These are phyloP conservation scores for Stereocaulon alpinum DNA, from an alignment of 495 filamentous ascomycete species.

Conservation along the genomic window DNA sequence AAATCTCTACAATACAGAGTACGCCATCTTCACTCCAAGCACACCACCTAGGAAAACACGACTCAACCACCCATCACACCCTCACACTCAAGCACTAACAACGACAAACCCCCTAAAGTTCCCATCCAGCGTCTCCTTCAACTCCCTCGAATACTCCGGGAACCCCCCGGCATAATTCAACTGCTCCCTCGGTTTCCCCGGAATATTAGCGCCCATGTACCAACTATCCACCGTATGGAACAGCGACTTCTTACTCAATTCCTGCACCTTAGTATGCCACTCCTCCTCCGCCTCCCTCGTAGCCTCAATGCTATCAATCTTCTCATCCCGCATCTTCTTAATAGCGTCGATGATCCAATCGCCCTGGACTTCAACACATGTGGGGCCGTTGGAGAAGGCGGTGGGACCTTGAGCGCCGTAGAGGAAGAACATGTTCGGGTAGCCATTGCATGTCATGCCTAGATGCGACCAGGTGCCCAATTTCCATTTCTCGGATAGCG, in stretches of 20 bases:
- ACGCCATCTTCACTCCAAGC: no score
- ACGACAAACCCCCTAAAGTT: slow-evolving; percentile 28
- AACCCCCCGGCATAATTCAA: slow-evolving; percentile 31
- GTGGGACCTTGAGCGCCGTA: slow-evolving; percentile 44
- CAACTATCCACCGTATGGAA: slow-evolving; percentile 34
- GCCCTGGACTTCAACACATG: slow-evolving; percentile 38
- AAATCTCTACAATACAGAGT: no score
- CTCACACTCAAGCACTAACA: slow-evolving; percentile 16
- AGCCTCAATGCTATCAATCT: slow-evolving; percentile 34
- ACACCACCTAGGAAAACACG: no score
- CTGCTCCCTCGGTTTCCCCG: slow-evolving; percentile 36
- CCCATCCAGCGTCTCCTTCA: slow-evolving; percentile 17
- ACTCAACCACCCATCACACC: no score
- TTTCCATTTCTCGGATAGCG: slow-evolving; percentile 39
- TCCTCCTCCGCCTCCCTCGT: slow-evolving; percentile 35
- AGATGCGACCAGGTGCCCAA: slow-evolving; percentile 37
- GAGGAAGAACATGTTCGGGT: slow-evolving; percentile 46
- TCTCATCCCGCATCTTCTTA: slow-evolving; percentile 30
- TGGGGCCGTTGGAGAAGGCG: slow-evolving; percentile 40
- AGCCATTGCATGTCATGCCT: slow-evolving; percentile 37
- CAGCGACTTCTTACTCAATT: slow-evolving; percentile 35
- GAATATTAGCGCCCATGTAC: slow-evolving; percentile 36
- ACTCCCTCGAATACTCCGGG: slow-evolving; percentile 15
- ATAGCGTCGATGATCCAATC: slow-evolving; percentile 43
- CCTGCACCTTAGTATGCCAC: slow-evolving; percentile 37